These are phyloP conservation scores for Polygonum maritimum DNA, from an alignment of 148 eudicot genomes.

Conservation along the genomic window DNA sequence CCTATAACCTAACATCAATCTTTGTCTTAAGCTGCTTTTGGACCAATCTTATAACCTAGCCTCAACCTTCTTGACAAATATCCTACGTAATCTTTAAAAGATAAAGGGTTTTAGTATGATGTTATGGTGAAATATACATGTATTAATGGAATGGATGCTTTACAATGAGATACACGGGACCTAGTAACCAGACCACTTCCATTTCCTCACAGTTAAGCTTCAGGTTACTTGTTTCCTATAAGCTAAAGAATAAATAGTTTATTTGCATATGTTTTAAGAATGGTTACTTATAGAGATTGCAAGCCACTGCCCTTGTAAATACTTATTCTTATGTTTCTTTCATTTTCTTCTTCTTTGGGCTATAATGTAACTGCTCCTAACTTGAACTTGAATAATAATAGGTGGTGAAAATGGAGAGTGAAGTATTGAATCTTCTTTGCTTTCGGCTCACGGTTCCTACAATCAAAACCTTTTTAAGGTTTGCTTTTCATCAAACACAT, in stretches of 20 bases:
- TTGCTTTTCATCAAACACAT: slow-evolving; percentile 9
- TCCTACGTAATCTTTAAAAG: background rate
- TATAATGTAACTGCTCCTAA: background rate
- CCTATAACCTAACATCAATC: background rate
- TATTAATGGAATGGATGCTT: background rate
- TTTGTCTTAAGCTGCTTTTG: background rate
- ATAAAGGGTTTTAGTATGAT: background rate
- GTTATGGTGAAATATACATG: background rate
- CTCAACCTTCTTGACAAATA: background rate
- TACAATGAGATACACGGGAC: background rate
- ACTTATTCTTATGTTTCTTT: background rate
- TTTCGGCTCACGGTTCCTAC: slow-evolving; percentile 80
- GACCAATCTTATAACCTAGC: background rate
- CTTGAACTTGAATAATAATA: slow-evolving; percentile 15
- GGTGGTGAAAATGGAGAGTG: slow-evolving; percentile 82
- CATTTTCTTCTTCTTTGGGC: background rate
- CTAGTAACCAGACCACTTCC: background rate
- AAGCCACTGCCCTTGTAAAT: background rate
- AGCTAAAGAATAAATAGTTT: background rate
- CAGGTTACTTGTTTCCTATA: background rate
- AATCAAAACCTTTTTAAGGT: slow-evolving; percentile 82
- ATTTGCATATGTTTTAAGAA: background rate
- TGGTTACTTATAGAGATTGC: background rate
- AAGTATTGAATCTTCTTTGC: slow-evolving; percentile 49
- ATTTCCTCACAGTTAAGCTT: background rate